phyloP scores from a whole-genome alignment of 2,329 filamentous ascomycete genomes.

The Colletotrichum scovillei region DNA sequence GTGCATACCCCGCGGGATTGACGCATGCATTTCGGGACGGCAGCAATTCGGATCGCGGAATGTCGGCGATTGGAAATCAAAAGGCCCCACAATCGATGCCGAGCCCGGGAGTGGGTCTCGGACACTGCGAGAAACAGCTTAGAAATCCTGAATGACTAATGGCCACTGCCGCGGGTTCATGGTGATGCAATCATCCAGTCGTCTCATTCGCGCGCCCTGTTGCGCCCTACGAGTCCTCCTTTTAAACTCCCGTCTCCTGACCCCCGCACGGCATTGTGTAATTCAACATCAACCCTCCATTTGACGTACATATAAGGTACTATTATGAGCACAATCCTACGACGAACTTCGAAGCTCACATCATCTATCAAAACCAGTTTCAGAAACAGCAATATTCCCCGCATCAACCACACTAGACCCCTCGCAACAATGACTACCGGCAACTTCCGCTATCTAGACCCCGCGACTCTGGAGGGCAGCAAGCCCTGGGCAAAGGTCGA shows the following conservation, averaged over 20 bases:
- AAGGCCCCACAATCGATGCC: not conserved
- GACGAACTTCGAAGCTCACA: not conserved
- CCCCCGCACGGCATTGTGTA: not conserved
- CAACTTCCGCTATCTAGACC: conserved; percentile 71
- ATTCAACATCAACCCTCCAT: not conserved
- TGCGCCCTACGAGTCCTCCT: not conserved
- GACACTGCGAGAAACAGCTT: conserved; percentile 4
- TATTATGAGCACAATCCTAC: conserved; percentile 20
- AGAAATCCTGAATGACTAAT: conserved; percentile 33
- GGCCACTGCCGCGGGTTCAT: not conserved
- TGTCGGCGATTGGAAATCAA: conserved; percentile 23
- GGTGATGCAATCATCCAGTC: conserved; percentile 18
- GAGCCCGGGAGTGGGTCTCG: conserved; percentile 12
- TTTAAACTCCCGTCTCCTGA: conserved; percentile 1
- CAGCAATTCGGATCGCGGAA: not conserved
- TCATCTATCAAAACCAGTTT: not conserved
- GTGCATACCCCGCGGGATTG: not conserved
- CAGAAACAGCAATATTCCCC: not conserved
- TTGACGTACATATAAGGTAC: not conserved
- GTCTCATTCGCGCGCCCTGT: not conserved
- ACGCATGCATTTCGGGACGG: not conserved
- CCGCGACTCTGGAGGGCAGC: conserved; percentile 53
- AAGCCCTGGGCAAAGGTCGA: conserved; percentile 77
- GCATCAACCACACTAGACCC: not conserved
- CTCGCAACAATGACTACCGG: conserved; percentile 64